Evolutionary conservation across 345 rosid genomes (phyloP).

Genomic region (Ricinus communis): DNA sequence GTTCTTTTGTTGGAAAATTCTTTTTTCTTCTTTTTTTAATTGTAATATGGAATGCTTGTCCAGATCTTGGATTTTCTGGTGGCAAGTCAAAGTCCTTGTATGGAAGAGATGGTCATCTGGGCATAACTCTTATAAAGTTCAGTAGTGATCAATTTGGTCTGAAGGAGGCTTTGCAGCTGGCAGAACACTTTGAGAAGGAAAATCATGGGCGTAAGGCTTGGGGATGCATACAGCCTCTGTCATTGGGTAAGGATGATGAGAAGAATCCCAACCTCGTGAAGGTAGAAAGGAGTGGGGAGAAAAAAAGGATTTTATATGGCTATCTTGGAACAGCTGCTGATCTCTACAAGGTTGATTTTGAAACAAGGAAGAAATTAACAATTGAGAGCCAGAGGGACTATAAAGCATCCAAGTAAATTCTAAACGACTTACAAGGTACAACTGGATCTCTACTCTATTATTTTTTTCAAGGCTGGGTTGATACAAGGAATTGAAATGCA

Average conservation of each 20-base stretch:
- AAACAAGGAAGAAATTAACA: constrained; percentile 68
- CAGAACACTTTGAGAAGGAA: constrained; percentile 76
- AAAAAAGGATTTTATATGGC: constrained; percentile 74
- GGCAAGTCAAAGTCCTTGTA: constrained; percentile 89
- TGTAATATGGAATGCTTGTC: constrained; percentile 18
- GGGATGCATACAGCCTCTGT: constrained; percentile 53
- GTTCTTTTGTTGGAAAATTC: not conserved
- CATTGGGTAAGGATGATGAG: constrained; percentile 76
- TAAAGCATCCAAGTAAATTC: constrained; percentile 39
- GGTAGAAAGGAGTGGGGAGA: constrained; percentile 71
- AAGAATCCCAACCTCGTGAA: constrained; percentile 68
- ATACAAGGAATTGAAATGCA: not conserved
- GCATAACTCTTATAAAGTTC: constrained; percentile 72
- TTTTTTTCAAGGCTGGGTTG: no score
- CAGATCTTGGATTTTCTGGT: constrained; percentile 80
- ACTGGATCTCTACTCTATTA: not conserved
- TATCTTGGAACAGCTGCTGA: constrained; percentile 74
- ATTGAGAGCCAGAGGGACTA: constrained; percentile 71
- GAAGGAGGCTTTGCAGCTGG: constrained; percentile 70
- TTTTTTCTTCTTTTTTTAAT: not conserved
- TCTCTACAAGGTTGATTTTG: constrained; percentile 75
- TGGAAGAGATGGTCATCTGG: constrained; percentile 93
- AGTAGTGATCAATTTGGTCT: constrained; percentile 65
- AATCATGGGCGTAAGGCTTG: constrained; percentile 79
- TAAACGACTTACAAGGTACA: constrained; percentile 34